These are phyloP conservation scores for Penicilliopsis zonata DNA, from an alignment of 495 filamentous ascomycete genomes.

Conservation along the genomic window DNA sequence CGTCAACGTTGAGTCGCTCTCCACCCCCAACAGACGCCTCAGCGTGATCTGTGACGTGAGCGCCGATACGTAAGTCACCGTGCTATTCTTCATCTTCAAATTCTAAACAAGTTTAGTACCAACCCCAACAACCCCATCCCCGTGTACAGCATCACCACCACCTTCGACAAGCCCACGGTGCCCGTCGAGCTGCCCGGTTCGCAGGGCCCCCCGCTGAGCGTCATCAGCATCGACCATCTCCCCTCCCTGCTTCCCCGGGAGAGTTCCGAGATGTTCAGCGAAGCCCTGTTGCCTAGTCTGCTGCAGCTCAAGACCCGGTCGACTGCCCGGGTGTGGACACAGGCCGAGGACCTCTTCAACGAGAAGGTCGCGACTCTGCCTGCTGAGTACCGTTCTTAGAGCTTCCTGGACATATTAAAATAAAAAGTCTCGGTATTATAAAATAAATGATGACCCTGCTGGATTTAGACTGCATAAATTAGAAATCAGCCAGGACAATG, in stretches of 20 bases:
- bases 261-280: slow-evolving; percentile 76
- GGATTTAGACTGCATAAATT: no score
- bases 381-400: slow-evolving; percentile 11
- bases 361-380: slow-evolving; percentile 74
- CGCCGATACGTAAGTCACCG: slow-evolving; percentile 44
- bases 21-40: slow-evolving; percentile 56
- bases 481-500: no score
- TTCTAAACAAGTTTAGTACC: slow-evolving; percentile 23
- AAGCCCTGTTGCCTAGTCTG: slow-evolving; percentile 66
- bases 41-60: slow-evolving; percentile 83
- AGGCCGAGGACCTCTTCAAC: slow-evolving; percentile 73
- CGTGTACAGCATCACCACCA: slow-evolving; percentile 71
- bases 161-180: slow-evolving; percentile 75
- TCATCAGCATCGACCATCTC: slow-evolving; percentile 86
- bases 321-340: slow-evolving; percentile 64
- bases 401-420: no score
- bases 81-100: not conserved
- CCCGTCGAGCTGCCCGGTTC: slow-evolving; percentile 43
- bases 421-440: no score
- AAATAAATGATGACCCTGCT: no score
- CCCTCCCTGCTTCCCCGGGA: slow-evolving; percentile 80
- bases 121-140: slow-evolving; percentile 73
- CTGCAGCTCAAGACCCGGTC: slow-evolving; percentile 64
- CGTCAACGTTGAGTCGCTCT: slow-evolving; percentile 58
- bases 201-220: slow-evolving; percentile 49